These are phyloP conservation scores for Lyophyllum semitale DNA, from an alignment of 768 basidiomycete genomes.

Conservation along the genomic window DNA sequence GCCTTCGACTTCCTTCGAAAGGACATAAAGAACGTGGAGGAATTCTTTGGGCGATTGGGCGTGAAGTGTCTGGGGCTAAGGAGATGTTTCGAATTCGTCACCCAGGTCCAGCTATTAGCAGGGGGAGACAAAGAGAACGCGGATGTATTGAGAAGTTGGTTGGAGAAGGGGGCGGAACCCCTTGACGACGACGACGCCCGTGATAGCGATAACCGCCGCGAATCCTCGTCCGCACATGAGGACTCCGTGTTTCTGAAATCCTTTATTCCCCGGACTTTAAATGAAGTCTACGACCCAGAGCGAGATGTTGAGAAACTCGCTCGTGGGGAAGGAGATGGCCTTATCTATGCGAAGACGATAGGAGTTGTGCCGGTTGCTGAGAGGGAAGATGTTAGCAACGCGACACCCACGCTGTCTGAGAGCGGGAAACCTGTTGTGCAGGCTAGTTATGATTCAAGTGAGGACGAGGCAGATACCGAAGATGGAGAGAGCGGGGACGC, in stretches of 20 bases:
- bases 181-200: not conserved
- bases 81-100: constrained; percentile 88
- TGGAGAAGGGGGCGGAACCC: constrained; percentile 36
- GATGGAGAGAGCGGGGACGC: constrained; percentile 26
- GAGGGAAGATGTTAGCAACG: not conserved
- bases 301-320: constrained; percentile 80
- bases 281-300: constrained; percentile 94
- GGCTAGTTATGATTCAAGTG: constrained; percentile 13
- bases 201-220: not conserved
- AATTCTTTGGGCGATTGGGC: constrained; percentile 82
- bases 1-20: constrained; percentile 95
- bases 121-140: constrained; percentile 22
- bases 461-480: constrained; percentile 24
- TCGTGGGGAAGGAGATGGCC: constrained; percentile 65
- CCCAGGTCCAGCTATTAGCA: constrained; percentile 47
- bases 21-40: constrained; percentile 91
- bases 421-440: constrained; percentile 4
- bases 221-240: constrained; percentile 55
- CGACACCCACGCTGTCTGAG: constrained; percentile 1
- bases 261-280: constrained; percentile 90
- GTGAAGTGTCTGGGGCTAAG: constrained; percentile 78
- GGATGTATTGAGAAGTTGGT: constrained; percentile 45
- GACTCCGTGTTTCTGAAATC: constrained; percentile 88
- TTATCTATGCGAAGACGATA: constrained; percentile 89
- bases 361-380: constrained; percentile 58